Base-by-base conservation (phyloP, 257 asterid species). In the Primulina tabacum region DNA sequence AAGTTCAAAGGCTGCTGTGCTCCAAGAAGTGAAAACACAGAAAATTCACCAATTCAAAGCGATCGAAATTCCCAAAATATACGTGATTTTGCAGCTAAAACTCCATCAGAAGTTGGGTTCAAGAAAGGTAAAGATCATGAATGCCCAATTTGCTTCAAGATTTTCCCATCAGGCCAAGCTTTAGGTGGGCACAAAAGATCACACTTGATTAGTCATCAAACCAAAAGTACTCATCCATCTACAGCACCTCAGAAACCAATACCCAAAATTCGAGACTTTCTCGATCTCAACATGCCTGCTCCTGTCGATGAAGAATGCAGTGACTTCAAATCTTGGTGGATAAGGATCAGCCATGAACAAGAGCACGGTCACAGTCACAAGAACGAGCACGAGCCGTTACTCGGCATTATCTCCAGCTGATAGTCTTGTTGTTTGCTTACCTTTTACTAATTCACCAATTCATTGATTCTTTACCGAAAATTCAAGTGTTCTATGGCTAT, bases 131-230 rank as follows among this genome's bases (percentile, higher is more conserved):
- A 83, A 69, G 92, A 69, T 28, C 92, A 81, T 52, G 87, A 86
- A 61, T 92, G 96, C 61, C 96, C 96, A 62, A 81, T 92, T 77
- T 89, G 96, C 81, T 81, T 80, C 81, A 89, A 78, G 73, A 80
- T 81, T 74, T 89, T 90, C 80, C 38, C 88, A 62, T 89, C 97
- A 28, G 95, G 96, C 4, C 96, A 89, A 77, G 96, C 96, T 8
- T 81, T 92, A 70, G 98, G 98, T 18, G 98, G 98, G 24, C 98
- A 92, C 83, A 92, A 88, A 80, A 81, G 97, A 75, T 86, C 97
- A 53, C 98, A 89, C 62, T 62, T 89, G 62, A 70, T 81, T 65
- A 67, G 71, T 21, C 87, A 81, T 69, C 82, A 76, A 16, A 71
- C 81, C 4, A 82, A 82, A 71, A 68, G 35, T 61, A 67, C 43